Evolutionary conservation across 1,139 yeast genomes (phyloP).

Genomic region (Scheffersomyces parashehatae): DNA sequence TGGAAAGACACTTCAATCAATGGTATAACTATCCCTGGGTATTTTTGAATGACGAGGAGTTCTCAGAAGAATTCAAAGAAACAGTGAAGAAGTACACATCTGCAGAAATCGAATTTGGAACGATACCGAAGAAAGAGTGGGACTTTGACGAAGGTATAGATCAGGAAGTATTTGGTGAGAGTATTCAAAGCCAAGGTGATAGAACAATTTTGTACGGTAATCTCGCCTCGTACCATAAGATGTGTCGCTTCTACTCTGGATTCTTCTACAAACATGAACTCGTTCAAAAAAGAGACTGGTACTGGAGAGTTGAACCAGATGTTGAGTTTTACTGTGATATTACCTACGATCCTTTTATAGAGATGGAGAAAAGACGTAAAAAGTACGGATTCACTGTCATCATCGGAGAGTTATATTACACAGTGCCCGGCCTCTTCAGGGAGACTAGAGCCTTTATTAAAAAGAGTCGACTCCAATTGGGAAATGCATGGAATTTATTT

Average conservation of each 20-base stretch:
- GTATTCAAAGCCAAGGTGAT: constrained; percentile 73
- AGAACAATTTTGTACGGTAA: constrained; percentile 80
- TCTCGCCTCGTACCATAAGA: constrained; percentile 69
- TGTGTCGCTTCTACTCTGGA: constrained; percentile 78
- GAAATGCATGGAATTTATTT: constrained; percentile 61
- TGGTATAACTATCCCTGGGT: constrained; percentile 92
- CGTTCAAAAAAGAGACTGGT: constrained; percentile 73
- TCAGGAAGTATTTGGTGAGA: constrained; percentile 43
- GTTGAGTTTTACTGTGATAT: constrained; percentile 87
- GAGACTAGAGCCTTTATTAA: constrained; percentile 65
- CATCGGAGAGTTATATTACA: constrained; percentile 71
- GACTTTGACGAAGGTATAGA: constrained; percentile 41
- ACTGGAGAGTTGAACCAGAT: constrained; percentile 93
- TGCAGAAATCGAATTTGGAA: constrained; percentile 68
- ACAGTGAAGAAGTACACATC: constrained; percentile 51
- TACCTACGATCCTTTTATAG: constrained; percentile 85
- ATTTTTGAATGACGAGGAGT: constrained; percentile 77
- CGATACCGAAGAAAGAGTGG: constrained; percentile 69
- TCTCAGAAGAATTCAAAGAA: constrained; percentile 59
- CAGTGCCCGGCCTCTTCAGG: constrained; percentile 78
- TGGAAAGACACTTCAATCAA: constrained; percentile 85
- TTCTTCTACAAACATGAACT: constrained; percentile 74
- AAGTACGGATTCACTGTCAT: constrained; percentile 82
- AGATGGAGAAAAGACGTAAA: constrained; percentile 70
- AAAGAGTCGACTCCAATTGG: constrained; percentile 43